Evolutionary conservation across 1,284 basidiomycete genomes (phyloP).

Genomic region (Lentinus polychrous): DNA sequence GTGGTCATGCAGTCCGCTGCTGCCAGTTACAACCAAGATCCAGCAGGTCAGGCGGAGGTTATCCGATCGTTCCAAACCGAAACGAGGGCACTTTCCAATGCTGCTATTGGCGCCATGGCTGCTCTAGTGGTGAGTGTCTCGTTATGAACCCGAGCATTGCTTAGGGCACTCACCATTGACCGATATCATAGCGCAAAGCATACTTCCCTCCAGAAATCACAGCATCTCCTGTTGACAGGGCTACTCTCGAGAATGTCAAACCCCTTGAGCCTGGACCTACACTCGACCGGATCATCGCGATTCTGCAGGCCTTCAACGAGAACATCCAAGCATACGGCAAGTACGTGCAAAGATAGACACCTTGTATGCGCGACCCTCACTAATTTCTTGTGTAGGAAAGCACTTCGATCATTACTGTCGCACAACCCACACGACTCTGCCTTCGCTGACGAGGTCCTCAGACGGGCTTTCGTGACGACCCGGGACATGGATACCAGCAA

Average conservation of each 20-base stretch:
- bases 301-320: slow-evolving; percentile 53
- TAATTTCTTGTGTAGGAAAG: slow-evolving; percentile 50
- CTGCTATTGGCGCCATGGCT: slow-evolving; percentile 79
- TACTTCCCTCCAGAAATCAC: slow-evolving; percentile 60
- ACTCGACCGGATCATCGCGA: slow-evolving; percentile 60
- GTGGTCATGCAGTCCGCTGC: slow-evolving; percentile 71
- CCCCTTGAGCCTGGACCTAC: slow-evolving; percentile 45
- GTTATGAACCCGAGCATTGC: neutral
- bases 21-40: slow-evolving; percentile 42
- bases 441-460: slow-evolving; percentile 67
- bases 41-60: slow-evolving; percentile 42
- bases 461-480: slow-evolving; percentile 63
- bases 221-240: slow-evolving; percentile 55
- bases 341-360: too few species aligned
- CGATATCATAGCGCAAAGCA: slow-evolving; percentile 52
- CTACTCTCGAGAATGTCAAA: slow-evolving; percentile 36
- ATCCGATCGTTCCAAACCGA: slow-evolving; percentile 71
- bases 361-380: slow-evolving; percentile 11
- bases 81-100: slow-evolving; percentile 66
- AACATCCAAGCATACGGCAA: slow-evolving; percentile 50
- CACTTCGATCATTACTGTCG: slow-evolving; percentile 65
- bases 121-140: slow-evolving; percentile 66
- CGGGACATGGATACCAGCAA: slow-evolving; percentile 49
- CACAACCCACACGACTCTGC: slow-evolving; percentile 52
- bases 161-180: slow-evolving; percentile 6